These are phyloP conservation scores for Corymbia maculata DNA, from an alignment of 345 rosid species.

Conservation along the genomic window DNA sequence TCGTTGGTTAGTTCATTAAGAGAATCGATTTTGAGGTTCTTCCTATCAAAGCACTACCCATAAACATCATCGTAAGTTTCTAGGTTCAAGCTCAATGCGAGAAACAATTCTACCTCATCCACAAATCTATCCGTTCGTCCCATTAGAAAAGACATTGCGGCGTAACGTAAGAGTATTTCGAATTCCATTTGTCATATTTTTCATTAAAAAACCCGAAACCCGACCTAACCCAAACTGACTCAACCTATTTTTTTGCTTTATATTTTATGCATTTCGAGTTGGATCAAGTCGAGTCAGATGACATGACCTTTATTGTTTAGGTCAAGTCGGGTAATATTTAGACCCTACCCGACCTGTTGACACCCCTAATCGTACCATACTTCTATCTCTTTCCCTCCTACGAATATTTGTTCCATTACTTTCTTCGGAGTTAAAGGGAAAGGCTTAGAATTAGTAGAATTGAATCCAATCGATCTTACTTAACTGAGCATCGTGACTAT, in stretches of 20 bases:
- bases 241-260: too few relatives aligned
- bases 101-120: slow-evolving; percentile 58
- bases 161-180: slow-evolving; percentile 33
- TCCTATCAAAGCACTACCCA: slow-evolving; percentile 30
- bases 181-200: slow-evolving; percentile 46
- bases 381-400: neutral
- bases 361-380: neutral
- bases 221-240: too few relatives aligned
- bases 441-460: neutral
- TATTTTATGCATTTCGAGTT: too few relatives aligned
- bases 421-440: neutral
- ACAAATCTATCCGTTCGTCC: slow-evolving; percentile 57
- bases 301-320: too few relatives aligned
- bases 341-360: too few relatives aligned
- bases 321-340: too few relatives aligned
- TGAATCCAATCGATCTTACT: neutral
- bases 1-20: slow-evolving; percentile 9
- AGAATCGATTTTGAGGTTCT: slow-evolving; percentile 9
- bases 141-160: slow-evolving; percentile 56
- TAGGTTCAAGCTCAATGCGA: slow-evolving; percentile 56
- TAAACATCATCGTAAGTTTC: slow-evolving; percentile 73
- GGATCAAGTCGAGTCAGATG: too few relatives aligned
- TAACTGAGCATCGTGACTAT: neutral
- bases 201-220: too few relatives aligned
- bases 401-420: neutral